Evolutionary conservation across 441 rosid species (phyloP).

Genomic region (Adansonia grandidieri): DNA sequence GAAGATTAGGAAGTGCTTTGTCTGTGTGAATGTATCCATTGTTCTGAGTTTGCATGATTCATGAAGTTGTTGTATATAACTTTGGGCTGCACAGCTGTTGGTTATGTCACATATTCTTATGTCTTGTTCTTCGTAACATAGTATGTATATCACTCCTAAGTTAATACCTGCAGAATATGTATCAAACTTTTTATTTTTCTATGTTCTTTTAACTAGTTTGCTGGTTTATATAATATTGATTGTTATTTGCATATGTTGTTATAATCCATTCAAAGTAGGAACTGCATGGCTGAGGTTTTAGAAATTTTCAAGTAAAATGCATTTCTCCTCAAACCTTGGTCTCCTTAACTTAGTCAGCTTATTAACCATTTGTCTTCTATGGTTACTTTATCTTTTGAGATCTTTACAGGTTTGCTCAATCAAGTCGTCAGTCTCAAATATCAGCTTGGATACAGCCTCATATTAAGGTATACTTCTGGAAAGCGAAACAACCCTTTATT

Average conservation of each 20-base stretch:
- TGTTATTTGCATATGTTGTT: background rate
- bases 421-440: slow-evolving; percentile 77
- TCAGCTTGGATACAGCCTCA: slow-evolving; percentile 95
- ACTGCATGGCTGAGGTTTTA: background rate
- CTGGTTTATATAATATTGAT: background rate
- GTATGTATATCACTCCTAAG: background rate
- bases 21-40: slow-evolving; percentile 3
- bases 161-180: slow-evolving; percentile 4
- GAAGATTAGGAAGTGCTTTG: background rate
- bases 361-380: slow-evolving; percentile 19
- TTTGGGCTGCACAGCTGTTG: slow-evolving; percentile 4
- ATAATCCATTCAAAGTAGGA: background rate
- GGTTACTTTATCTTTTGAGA: slow-evolving; percentile 33
- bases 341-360: background rate
- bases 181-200: background rate
- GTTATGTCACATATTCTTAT: background rate
- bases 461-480: slow-evolving; percentile 58
- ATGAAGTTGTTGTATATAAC: slow-evolving; percentile 3
- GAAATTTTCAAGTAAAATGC: slow-evolving; percentile 1
- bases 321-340: background rate
- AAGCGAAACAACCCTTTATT: slow-evolving; percentile 27
- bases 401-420: slow-evolving; percentile 70
- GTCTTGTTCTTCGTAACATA: background rate
- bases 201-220: background rate
- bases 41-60: slow-evolving; percentile 5